Base-by-base conservation (phyloP, 805 yeast species). In the Monosporozyma yasuniensis region DNA sequence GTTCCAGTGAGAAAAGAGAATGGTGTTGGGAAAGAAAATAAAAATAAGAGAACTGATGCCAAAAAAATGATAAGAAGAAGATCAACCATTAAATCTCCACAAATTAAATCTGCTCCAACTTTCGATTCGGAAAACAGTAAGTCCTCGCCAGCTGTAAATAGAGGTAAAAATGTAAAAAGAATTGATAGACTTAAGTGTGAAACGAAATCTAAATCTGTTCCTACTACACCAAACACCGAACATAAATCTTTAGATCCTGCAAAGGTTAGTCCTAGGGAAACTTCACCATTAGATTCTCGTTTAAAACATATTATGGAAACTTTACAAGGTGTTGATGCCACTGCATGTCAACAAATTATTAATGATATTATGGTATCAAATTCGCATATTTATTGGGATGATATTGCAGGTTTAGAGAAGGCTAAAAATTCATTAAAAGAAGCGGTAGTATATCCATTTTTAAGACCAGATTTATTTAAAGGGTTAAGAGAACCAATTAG, bases 401-500 rank as follows among this genome's bases (percentile, higher is more conserved):
- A 91, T 62, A 87, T 91, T 57, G 96, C 96, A 0, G 99, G 99
- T 1, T 70, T 91, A 32, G 95, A 85, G 51, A 75, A 77, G 18
- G 98, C 98, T 4, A 91, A 91, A 61, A 80, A 77, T 54, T 84
- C 96, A 0, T 72, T 91, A 51, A 93, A 90, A 65, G 99, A 91
- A 64, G 86, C 98, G 0, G 98, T 91, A 3, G 98, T 93, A 12
- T 91, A 93, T 64, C 99, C 99, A 22, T 90, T 91, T 63, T 69
- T 93, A 56, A 75, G 99, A 44, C 99, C 98, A 0, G 98, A 93
- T 66, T 72, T 91, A 54, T 93, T 91, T 61, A 78, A 81, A 52
- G 98, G 98, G 1, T 71, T 93, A 52, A 75, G 98, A 57, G 98
- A 90, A 68, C 99, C 99, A 0, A 93, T 96, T 0, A 72, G 96